phyloP scores from a whole-genome alignment of 2,329 filamentous ascomycete species.

The Drechslerella dactyloides region DNA sequence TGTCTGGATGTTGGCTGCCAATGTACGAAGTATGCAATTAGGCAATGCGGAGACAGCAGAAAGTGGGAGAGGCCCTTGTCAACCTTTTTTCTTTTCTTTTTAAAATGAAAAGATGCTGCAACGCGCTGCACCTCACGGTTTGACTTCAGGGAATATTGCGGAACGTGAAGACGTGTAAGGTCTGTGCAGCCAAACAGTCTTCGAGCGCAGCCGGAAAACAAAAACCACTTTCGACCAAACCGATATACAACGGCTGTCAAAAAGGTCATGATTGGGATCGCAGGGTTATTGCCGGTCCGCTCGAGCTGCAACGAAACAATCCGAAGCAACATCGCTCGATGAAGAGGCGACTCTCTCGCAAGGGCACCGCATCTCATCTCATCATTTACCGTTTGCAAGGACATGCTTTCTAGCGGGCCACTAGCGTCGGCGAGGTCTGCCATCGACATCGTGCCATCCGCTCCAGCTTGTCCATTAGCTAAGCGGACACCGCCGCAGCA shows the following conservation, averaged over 20 bases:
- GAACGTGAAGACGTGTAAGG: constrained; percentile 32
- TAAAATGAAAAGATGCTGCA: constrained; percentile 27
- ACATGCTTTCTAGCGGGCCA: constrained; percentile 6
- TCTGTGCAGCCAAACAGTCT: constrained; percentile 22
- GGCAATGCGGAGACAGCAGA: constrained; percentile 22
- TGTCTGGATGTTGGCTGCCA: constrained; percentile 19
- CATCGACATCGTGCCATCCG: background rate
- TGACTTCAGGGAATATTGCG: constrained; percentile 22
- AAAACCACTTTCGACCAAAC: too few species aligned
- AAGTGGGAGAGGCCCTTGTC: background rate
- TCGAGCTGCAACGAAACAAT: constrained; percentile 17
- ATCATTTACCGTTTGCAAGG: constrained; percentile 13
- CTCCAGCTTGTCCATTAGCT: background rate
- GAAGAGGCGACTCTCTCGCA: too few species aligned
- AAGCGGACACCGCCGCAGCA: background rate
- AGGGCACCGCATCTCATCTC: background rate
- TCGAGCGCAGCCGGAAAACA: too few species aligned
- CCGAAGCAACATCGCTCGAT: constrained; percentile 4
- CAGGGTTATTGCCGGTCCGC: too few species aligned
- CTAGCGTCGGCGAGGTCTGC: constrained; percentile 7
- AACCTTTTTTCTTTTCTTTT: constrained; percentile 13
- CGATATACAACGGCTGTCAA: too few species aligned
- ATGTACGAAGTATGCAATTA: constrained; percentile 39
- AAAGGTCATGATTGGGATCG: too few species aligned
- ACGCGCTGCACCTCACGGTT: background rate